These are phyloP conservation scores for Phyllosticta ampelicida DNA, from an alignment of 2,329 filamentous ascomycete genomes.

Conservation along the genomic window DNA sequence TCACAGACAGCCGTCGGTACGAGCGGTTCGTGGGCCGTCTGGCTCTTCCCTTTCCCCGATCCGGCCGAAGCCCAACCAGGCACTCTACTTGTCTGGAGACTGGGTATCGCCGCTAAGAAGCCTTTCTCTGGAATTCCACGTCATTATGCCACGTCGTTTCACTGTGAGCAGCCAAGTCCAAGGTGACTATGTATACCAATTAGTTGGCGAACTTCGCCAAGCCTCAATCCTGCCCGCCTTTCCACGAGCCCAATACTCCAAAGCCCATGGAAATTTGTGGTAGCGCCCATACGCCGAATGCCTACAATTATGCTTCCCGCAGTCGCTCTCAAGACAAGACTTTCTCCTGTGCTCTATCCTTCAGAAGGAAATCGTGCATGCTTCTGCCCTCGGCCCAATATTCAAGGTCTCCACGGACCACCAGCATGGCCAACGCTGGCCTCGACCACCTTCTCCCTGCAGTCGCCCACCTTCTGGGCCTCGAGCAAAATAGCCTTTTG, in stretches of 20 bases:
- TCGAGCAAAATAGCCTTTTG: slow-evolving; percentile 39
- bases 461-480: slow-evolving; percentile 36
- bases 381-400: not conserved
- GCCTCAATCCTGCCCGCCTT: not conserved
- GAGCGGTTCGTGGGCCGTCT: not conserved
- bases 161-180: not conserved
- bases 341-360: not conserved
- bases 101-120: not conserved
- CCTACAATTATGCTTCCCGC: not conserved
- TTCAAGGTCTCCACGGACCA: not conserved
- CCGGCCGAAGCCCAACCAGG: not conserved
- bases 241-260: not conserved
- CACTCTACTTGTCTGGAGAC: not conserved
- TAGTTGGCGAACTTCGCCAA: not conserved
- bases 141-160: too few species aligned
- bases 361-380: too few species aligned
- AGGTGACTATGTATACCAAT: not conserved
- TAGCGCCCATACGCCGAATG: not conserved
- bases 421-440: slow-evolving; percentile 22
- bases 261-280: not conserved
- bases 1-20: not conserved
- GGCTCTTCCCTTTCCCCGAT: not conserved
- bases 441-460: slow-evolving; percentile 37
- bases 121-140: too few species aligned
- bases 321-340: not conserved